Evolutionary conservation across 2,329 filamentous ascomycete species (phyloP), one percentile per base, ranked within the genome.

Genomic region (Ustilaginoidea virens): DNA sequence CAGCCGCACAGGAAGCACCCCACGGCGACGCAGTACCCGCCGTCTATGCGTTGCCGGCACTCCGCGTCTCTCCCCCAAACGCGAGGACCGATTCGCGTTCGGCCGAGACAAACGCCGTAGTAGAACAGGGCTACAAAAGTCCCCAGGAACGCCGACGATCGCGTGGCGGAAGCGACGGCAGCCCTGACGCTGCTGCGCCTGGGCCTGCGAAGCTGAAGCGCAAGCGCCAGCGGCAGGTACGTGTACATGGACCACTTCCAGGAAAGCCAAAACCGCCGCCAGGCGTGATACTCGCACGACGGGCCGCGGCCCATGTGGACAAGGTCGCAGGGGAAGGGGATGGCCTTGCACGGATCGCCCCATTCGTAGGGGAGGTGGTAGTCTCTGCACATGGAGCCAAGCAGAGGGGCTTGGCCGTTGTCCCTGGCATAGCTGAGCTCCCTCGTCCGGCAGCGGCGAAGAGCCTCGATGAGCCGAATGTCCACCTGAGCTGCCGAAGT

Each of bases 71-170:
- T 57, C n/a, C 70, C 66, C 15, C 86, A 55, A 9, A 87, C 14
- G 19, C 48, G 66, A 0, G 83, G 83, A 0, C 82, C 82, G 5
- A 90, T 35, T 8, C 80, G 66, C 2, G 75, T 85, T 25, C 83
- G 69, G 5, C 72, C 63, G 0, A 92, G 68, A 46, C 83, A 92
- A 4, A 92, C 78, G 17, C 78, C 74, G 47, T 92, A 92, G 56
- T 86, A 92, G 49, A 87, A 90, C 8, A 85, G 56, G 1, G 71
- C 61, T 38, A 92, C 78, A 49, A 87, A 92, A 1, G 72, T 57
- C 3, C 74, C 80, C 2, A 92, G 63, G 47, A 92, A 90, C 1
- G 76, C 64, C 0, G 81, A 85, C 5, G 80, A 86, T 18, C 77
- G 69, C 7, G 65, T 53, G 2, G 80, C 72, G 2, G 75, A 75